phyloP scores from a whole-genome alignment of 192 early-diverging fungal genomes.

The Rhizophagus clarus region DNA sequence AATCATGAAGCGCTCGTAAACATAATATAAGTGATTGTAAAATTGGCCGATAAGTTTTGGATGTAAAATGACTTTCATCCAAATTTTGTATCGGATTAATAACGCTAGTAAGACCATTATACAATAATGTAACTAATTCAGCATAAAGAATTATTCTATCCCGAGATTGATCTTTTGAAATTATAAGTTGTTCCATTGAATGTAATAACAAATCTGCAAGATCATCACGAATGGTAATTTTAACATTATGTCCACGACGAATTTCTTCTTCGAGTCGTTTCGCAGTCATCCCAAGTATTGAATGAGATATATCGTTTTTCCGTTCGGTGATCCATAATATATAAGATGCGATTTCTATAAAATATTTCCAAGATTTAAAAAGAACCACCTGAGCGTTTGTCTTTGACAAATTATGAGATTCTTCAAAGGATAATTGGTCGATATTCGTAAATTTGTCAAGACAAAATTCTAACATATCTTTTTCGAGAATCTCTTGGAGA shows the following conservation, averaged over 20 bases:
- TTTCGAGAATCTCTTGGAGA: not conserved
- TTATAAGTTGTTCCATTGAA: slow-evolving; percentile 15
- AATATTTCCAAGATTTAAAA: slow-evolving; percentile 39
- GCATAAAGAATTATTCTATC: not conserved
- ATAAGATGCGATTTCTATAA: slow-evolving; percentile 36
- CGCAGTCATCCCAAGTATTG: not conserved
- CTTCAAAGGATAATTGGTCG: slow-evolving; percentile 18
- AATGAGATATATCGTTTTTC: slow-evolving; percentile 19
- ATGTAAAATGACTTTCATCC: not conserved
- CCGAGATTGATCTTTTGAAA: not conserved
- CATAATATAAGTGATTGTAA: slow-evolving; percentile 42
- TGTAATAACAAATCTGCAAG: slow-evolving; percentile 13
- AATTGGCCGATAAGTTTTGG: slow-evolving; percentile 37
- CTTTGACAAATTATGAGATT: slow-evolving; percentile 36
- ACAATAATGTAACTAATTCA: slow-evolving; percentile 11
- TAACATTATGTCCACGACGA: not conserved
- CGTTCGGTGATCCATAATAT: slow-evolving; percentile 13
- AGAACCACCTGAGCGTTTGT: slow-evolving; percentile 36
- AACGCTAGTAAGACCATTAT: slow-evolving; percentile 24
- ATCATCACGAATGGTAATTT: slow-evolving; percentile 21
- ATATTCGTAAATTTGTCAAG: slow-evolving; percentile 21
- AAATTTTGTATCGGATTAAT: slow-evolving; percentile 9
- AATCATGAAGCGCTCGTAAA: slow-evolving; percentile 32
- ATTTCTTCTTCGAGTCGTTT: slow-evolving; percentile 23
- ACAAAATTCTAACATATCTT: slow-evolving; percentile 8